Evolutionary conservation across 2,329 filamentous ascomycete species (phyloP).

Genomic region (Fusarium stilboides): DNA sequence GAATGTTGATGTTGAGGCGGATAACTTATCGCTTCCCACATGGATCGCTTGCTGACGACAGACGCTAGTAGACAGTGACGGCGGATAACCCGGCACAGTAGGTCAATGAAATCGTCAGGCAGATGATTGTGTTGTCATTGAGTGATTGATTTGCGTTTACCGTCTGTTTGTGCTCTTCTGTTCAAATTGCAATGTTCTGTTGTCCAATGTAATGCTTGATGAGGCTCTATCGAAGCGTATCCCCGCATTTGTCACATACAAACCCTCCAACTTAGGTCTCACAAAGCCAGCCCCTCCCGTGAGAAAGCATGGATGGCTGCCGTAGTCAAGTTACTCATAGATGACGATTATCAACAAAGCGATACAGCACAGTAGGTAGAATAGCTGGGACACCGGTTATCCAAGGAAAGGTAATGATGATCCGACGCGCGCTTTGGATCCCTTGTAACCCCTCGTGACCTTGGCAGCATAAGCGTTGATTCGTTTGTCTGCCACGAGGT

Average conservation of each 20-base stretch:
- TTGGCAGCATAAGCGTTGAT: conserved; percentile 34
- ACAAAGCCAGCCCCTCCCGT: conserved; percentile 14
- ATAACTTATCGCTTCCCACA: conserved; percentile 23
- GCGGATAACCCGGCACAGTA: conserved; percentile 13
- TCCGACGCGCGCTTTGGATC: conserved; percentile 30
- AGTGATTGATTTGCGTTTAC: conserved; percentile 5
- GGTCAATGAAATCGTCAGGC: conserved; percentile 21
- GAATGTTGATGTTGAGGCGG: conserved; percentile 14
- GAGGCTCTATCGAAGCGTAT: conserved; percentile 3
- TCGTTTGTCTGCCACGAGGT: conserved; percentile 36
- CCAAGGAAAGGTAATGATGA: conserved; percentile 32
- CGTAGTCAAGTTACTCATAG: conserved; percentile 12
- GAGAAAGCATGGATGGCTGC: neutral
- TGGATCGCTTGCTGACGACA: conserved; percentile 27
- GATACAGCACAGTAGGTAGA: conserved; percentile 1
- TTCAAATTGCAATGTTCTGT: neutral
- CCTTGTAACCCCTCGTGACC: conserved; percentile 39
- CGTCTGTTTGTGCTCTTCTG: neutral
- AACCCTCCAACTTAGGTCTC: neutral
- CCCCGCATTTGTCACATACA: conserved; percentile 8
- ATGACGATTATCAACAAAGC: conserved; percentile 17
- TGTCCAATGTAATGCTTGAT: neutral
- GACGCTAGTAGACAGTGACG: conserved; percentile 38
- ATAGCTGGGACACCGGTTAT: neutral
- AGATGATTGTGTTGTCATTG: conserved; percentile 23